Percentiles rank a stretch among this genome's conserved stretches.
phyloP scores from a whole-genome alignment of 805 yeast species.

The Millerozyma acaciae region DNA sequence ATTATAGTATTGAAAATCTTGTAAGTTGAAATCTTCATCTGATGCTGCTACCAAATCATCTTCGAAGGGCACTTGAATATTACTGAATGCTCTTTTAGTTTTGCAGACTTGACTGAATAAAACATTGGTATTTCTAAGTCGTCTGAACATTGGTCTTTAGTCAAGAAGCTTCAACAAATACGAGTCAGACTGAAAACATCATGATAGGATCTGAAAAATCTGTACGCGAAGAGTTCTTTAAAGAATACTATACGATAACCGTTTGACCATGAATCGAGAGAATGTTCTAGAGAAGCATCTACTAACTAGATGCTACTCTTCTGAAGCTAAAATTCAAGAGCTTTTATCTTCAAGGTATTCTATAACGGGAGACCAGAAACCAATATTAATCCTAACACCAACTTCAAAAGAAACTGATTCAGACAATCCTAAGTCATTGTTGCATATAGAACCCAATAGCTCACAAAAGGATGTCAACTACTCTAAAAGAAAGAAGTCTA shows the following conservation, averaged over 20 bases:
- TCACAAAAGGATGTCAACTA: constrained; percentile 8
- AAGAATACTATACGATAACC: neutral
- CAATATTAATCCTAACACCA: constrained; percentile 38
- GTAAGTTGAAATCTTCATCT: constrained; percentile 33
- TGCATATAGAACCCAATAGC: constrained; percentile 10
- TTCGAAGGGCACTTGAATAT: constrained; percentile 32
- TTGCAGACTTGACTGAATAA: neutral
- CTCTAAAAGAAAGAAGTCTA: constrained; percentile 19
- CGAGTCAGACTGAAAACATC: too few relatives aligned
- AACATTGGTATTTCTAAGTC: neutral
- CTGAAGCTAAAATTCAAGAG: constrained; percentile 32
- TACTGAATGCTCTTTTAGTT: constrained; percentile 8
- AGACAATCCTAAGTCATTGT: constrained; percentile 15
- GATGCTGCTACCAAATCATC: constrained; percentile 34
- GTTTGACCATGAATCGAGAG: constrained; percentile 35
- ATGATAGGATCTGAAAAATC: too few relatives aligned
- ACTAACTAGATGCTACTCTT: constrained; percentile 42
- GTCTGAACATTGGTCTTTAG: neutral
- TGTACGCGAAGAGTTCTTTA: too few relatives aligned
- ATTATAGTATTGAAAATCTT: constrained; percentile 36
- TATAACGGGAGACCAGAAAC: constrained; percentile 43
- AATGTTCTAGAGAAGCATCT: constrained; percentile 45
- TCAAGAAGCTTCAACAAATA: too few relatives aligned
- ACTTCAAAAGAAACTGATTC: constrained; percentile 23
- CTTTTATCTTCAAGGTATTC: constrained; percentile 46